Conservation (phyloP, 129 eudicot genomes). For the Rutidosis leptorrhynchoides region DNA sequence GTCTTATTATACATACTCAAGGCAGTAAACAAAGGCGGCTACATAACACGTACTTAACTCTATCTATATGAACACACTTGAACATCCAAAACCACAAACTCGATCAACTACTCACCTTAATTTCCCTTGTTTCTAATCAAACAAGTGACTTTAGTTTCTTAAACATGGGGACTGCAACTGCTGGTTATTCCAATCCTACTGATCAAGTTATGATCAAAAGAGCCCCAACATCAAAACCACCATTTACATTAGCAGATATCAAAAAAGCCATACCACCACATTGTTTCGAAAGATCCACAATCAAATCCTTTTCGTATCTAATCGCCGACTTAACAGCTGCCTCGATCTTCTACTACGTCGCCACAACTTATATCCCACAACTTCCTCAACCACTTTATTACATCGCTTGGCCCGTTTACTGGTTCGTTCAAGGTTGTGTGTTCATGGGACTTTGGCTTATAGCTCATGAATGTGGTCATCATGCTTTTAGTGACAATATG, state of each 20-base stretch:
- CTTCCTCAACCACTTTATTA: slow-evolving; percentile 22
- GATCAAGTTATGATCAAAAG: slow-evolving; percentile 23
- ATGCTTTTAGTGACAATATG: slow-evolving; percentile 10
- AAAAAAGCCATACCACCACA: slow-evolving; percentile 23
- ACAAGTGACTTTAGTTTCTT: neutral
- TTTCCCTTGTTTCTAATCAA: neutral
- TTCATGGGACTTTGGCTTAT: slow-evolving; percentile 28
- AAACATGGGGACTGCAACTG: neutral
- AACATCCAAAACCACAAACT: neutral
- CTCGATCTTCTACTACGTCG: slow-evolving; percentile 18
- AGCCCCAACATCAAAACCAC: slow-evolving; percentile 12
- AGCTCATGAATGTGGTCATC: slow-evolving; percentile 17
- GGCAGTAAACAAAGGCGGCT: slow-evolving; percentile 10
- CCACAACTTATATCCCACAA: slow-evolving; percentile 23
- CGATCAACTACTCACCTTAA: neutral
- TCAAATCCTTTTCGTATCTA: slow-evolving; percentile 10
- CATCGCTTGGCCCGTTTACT: slow-evolving; percentile 22
- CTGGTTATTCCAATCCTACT: slow-evolving; percentile 1
- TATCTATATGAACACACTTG: neutral
- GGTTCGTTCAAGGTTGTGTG: slow-evolving; percentile 30
- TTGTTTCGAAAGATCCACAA: slow-evolving; percentile 23
- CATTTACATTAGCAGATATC: slow-evolving; percentile 3
- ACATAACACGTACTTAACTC: neutral
- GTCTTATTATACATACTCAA: neutral
- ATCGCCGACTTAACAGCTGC: slow-evolving; percentile 1